phyloP scores from a whole-genome alignment of 805 yeast species.

The Ogataea henricii region DNA sequence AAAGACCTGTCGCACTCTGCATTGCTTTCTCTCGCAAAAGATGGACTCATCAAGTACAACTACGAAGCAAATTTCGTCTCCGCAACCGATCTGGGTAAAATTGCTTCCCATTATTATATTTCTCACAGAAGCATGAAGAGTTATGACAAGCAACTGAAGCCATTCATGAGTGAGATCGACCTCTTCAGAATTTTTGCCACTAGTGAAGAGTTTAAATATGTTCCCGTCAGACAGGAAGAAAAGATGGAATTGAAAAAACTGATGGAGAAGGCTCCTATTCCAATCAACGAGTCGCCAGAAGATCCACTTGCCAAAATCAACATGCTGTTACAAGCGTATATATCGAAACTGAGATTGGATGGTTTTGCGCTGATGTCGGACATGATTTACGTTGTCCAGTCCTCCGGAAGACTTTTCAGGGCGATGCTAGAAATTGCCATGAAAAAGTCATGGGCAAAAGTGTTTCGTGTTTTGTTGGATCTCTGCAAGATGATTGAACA shows the following conservation, averaged over 20 bases:
- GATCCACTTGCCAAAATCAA: conserved; percentile 80
- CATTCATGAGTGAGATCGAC: conserved; percentile 70
- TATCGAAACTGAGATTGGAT: conserved; percentile 72
- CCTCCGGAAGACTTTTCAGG: conserved; percentile 84
- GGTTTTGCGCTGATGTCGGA: conserved; percentile 93
- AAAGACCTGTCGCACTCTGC: conserved; percentile 78
- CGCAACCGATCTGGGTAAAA: conserved; percentile 73
- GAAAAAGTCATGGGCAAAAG: conserved; percentile 67
- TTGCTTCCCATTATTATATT: conserved; percentile 87
- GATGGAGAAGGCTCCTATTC: conserved; percentile 78
- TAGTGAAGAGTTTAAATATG: conserved; percentile 82
- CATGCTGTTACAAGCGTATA: conserved; percentile 79
- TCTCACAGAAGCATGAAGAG: conserved; percentile 68
- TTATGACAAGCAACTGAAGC: conserved; percentile 63
- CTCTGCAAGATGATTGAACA: conserved; percentile 79
- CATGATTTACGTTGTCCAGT: conserved; percentile 89
- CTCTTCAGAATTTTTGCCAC: conserved; percentile 72
- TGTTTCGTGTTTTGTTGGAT: conserved; percentile 58
- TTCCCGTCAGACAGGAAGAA: conserved; percentile 88
- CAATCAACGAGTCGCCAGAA: conserved; percentile 69
- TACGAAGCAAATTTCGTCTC: conserved; percentile 46
- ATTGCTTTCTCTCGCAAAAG: conserved; percentile 53
- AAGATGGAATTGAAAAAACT: conserved; percentile 68
- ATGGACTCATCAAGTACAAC: conserved; percentile 64
- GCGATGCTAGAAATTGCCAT: conserved; percentile 82